These are phyloP conservation scores for Jamesozyma gamospora DNA, from an alignment of 805 yeast species.

Conservation along the genomic window DNA sequence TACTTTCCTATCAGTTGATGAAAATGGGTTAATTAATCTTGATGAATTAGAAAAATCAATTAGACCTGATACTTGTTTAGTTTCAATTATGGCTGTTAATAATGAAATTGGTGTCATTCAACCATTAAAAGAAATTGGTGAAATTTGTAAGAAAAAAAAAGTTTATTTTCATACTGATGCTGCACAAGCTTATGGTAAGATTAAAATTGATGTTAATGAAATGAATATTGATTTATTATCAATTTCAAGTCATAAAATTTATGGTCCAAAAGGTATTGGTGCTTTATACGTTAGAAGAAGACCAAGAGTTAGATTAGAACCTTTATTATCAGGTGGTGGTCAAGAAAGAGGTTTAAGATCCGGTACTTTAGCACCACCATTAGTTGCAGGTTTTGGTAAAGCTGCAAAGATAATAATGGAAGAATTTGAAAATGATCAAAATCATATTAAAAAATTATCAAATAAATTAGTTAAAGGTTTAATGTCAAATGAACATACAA, in stretches of 20 bases:
- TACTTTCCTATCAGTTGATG: conserved; percentile 77
- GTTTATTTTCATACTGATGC: conserved; percentile 96
- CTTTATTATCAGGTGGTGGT: conserved; percentile 94
- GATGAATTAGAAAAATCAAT: conserved; percentile 74
- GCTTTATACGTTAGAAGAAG: conserved; percentile 93
- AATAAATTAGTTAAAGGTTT: conserved; percentile 63
- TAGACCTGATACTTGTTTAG: conserved; percentile 82
- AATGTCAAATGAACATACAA: conserved; percentile 77
- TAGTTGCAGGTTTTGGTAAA: conserved; percentile 93
- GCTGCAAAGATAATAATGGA: conserved; percentile 76
- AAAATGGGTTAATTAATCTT: conserved; percentile 70
- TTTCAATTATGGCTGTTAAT: conserved; percentile 93
- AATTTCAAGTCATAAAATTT: conserved; percentile 89
- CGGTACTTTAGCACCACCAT: conserved; percentile 95
- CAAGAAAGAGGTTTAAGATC: conserved; percentile 97
- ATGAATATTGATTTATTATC: conserved; percentile 89
- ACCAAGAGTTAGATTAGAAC: conserved; percentile 95
- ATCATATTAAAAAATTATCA: conserved; percentile 63
- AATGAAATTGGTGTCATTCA: conserved; percentile 97
- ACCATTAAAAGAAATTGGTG: conserved; percentile 90
- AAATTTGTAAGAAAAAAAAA: conserved; percentile 73
- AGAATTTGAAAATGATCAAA: conserved; percentile 66
- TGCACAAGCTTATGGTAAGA: conserved; percentile 95
- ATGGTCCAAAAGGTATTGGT: conserved; percentile 97
- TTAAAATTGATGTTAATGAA: conserved; percentile 84